Base-by-base conservation (phyloP, 805 yeast genomes). In the Candida railenensis region DNA sequence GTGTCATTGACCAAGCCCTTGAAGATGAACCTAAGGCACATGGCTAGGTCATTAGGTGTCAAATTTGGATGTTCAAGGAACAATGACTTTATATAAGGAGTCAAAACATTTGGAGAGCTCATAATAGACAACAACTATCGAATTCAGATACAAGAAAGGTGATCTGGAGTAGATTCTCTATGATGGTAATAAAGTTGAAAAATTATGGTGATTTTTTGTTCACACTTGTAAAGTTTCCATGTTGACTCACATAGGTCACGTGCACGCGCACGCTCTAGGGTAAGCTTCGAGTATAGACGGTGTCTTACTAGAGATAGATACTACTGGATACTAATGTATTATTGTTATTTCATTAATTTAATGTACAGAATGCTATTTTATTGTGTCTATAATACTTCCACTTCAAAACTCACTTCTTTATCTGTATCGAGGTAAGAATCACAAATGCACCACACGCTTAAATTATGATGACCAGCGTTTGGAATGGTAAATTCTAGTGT, bases 351-450 rank as follows among this genome's bases (percentile, higher is more conserved):
- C n/a, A n/a, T n/a, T n/a, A n/a, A n/a, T n/a, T n/a, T n/a, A n/a
- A 25, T 25, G 30, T 11, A 25, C 30, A 25, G n/a, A 25, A 25
- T 25, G 30, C 30, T 25, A 16, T 16, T n/a, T 28, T 34, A n/a
- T 7, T 14, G 28, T n/a, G 12, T 39, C 43, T 61, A 62, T 22
- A 59, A 56, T 18, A 75, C 82, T 3, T 75, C 70, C 3, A 83
- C 58, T 21, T 74, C 78, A 42, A 86, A 69, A 9, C 71, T 62
- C 20, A 83, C 76, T 66, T 92, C 96, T 62, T 87, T 88, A 61
- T 92, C 99, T 2, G 90, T 95, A 59, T 91, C 98, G n/a, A 89
- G 58, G 56, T 91, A 92, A 0, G 96, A 84, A 57, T 91, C 97
- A 66, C 97, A 87, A 61, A 91, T 79, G 58, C 92, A 83, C 96